phyloP scores from a whole-genome alignment of 139 green algal species.

The Spirogloea muscicola region DNA sequence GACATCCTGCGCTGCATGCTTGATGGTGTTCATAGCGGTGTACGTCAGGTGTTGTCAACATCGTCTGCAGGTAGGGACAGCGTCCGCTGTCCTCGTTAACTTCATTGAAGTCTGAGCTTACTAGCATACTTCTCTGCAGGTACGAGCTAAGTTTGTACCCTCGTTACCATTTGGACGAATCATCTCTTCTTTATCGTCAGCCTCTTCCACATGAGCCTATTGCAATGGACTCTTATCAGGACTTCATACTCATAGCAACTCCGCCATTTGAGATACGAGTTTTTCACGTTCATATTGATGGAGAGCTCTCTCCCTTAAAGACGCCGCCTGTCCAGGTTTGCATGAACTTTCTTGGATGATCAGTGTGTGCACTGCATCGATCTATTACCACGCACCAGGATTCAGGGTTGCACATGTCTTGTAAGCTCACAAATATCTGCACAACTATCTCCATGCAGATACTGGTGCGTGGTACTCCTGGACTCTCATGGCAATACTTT shows the following conservation, averaged over 20 bases:
- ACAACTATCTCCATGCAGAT: not conserved
- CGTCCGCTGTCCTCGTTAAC: too few species aligned
- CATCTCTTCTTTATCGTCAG: constrained; percentile 63
- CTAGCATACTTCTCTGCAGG: too few species aligned
- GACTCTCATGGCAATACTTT: not conserved
- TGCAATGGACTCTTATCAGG: constrained; percentile 73
- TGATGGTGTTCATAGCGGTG: too few species aligned
- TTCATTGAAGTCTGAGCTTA: too few species aligned
- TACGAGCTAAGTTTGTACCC: constrained; percentile 80
- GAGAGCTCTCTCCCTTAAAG: constrained; percentile 52
- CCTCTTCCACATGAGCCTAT: constrained; percentile 55
- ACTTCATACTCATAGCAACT: constrained; percentile 69
- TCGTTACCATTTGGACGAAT: constrained; percentile 78
- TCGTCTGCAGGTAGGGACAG: too few species aligned
- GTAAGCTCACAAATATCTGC: not conserved
- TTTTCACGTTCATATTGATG: constrained; percentile 62
- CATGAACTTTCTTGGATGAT: constrained; percentile 6
- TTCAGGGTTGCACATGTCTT: not conserved
- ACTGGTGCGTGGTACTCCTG: not conserved
- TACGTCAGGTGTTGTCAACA: too few species aligned
- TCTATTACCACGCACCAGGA: not conserved
- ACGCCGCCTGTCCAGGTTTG: constrained; percentile 52
- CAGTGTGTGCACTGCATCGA: not conserved
- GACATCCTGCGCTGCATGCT: not conserved
- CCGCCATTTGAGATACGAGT: constrained; percentile 75